phyloP scores from a whole-genome alignment of 2,329 filamentous ascomycete species.

The Aspergillus persii region DNA sequence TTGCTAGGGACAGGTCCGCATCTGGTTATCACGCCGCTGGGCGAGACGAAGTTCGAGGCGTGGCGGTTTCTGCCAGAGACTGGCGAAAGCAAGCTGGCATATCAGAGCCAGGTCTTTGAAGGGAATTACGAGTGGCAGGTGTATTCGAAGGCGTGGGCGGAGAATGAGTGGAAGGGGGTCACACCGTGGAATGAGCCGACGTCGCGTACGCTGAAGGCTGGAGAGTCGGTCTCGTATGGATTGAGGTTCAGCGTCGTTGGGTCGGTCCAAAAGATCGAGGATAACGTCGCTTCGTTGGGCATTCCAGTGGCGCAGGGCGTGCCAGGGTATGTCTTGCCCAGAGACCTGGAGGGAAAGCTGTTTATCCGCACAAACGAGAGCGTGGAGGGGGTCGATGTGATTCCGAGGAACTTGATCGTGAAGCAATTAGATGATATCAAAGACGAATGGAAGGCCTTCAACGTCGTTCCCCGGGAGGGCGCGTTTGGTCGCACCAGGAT shows the following conservation, averaged over 20 bases:
- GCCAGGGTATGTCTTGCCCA: conserved; percentile 52
- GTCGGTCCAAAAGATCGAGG: conserved; percentile 50
- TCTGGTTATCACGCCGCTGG: conserved; percentile 55
- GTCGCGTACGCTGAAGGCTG: conserved; percentile 46
- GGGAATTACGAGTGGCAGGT: conserved; percentile 62
- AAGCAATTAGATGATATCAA: neutral
- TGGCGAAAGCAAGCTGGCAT: conserved; percentile 39
- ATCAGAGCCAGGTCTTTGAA: conserved; percentile 58
- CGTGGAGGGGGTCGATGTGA: neutral
- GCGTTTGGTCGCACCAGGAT: conserved; percentile 53
- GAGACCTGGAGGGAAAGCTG: conserved; percentile 48
- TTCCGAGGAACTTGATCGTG: neutral
- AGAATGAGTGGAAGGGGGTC: conserved; percentile 53
- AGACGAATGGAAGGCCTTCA: conserved; percentile 31
- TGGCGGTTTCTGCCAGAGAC: conserved; percentile 54
- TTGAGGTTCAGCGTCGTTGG: conserved; percentile 52
- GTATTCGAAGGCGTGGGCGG: conserved; percentile 53
- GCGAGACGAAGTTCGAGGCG: conserved; percentile 52
- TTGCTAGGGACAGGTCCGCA: conserved; percentile 53
- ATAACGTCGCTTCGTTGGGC: conserved; percentile 43
- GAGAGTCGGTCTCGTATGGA: conserved; percentile 49
- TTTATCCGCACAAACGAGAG: conserved; percentile 41
- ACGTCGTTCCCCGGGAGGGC: conserved; percentile 38
- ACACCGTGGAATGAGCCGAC: conserved; percentile 57
- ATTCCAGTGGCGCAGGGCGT: conserved; percentile 53